phyloP scores from a whole-genome alignment of 2,329 filamentous ascomycete species.

The Knoxdaviesia proteae region DNA sequence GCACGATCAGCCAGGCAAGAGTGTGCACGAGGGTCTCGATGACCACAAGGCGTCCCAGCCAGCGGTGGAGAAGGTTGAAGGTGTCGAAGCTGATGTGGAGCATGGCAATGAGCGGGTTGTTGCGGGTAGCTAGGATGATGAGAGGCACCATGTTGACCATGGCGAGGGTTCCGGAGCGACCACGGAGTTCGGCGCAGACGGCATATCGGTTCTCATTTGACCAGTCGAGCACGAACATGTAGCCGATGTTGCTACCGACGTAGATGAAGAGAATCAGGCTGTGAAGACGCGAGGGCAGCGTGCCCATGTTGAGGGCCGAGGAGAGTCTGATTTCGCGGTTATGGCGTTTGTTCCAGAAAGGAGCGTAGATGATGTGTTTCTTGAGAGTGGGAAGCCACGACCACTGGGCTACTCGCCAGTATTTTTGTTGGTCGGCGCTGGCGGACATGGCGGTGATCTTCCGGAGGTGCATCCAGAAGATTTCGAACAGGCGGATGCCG shows the following conservation, averaged over 20 bases:
- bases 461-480: conserved; percentile 33
- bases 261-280: conserved; percentile 34
- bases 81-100: conserved; percentile 62
- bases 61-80: conserved; percentile 63
- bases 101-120: conserved; percentile 56
- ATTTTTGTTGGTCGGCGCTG: conserved; percentile 29
- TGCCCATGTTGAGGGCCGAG: conserved; percentile 36
- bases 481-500: conserved; percentile 28
- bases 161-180: conserved; percentile 48
- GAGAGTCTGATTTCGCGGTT: conserved; percentile 46
- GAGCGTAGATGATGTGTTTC: conserved; percentile 38
- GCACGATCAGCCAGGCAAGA: conserved; percentile 53
- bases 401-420: conserved; percentile 37
- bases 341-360: conserved; percentile 43
- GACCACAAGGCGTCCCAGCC: conserved; percentile 58
- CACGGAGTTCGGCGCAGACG: conserved; percentile 40
- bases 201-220: conserved; percentile 33
- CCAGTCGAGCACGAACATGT: conserved; percentile 43
- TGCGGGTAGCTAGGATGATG: conserved; percentile 53
- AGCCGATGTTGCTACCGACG: conserved; percentile 37
- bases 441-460: conserved; percentile 37
- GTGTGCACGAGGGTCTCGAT: conserved; percentile 49
- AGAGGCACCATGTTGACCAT: conserved; percentile 62
- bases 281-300: conserved; percentile 46
- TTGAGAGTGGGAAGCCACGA: conserved; percentile 41